phyloP scores from a whole-genome alignment of 208 protist genomes.

The Trypanosomatidae sp. region DNA sequence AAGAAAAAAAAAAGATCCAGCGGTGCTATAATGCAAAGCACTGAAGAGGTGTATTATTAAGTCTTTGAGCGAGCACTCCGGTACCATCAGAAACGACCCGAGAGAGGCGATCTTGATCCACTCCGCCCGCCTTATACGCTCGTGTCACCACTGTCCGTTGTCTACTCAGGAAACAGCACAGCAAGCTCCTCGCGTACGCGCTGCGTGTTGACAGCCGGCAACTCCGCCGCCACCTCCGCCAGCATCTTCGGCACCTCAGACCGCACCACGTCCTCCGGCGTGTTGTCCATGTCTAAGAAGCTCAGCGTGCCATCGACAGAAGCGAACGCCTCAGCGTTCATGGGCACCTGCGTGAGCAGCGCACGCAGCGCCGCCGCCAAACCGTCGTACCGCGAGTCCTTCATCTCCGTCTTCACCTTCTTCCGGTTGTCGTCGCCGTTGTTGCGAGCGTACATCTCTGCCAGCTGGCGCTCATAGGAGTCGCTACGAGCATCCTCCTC shows the following conservation, averaged over 20 bases:
- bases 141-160: too few relatives aligned
- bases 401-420: constrained; percentile 16
- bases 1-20: too few relatives aligned
- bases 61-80: too few relatives aligned
- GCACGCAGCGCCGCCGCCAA: constrained; percentile 42
- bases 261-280: constrained; percentile 43
- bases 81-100: too few relatives aligned
- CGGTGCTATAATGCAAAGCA: too few relatives aligned
- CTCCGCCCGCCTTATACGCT: too few relatives aligned
- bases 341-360: constrained; percentile 36
- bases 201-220: constrained; percentile 44
- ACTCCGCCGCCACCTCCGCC: constrained; percentile 45
- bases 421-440: constrained; percentile 12
- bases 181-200: constrained; percentile 26
- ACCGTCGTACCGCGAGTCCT: constrained; percentile 16
- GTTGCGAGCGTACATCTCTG: constrained; percentile 28
- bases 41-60: too few relatives aligned
- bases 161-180: constrained; percentile 17
- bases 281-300: constrained; percentile 49
- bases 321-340: constrained; percentile 42
- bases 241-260: constrained; percentile 67
- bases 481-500: constrained; percentile 14
- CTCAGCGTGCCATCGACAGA: constrained; percentile 66
- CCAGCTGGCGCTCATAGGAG: constrained; percentile 29
- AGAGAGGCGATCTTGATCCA: too few relatives aligned